phyloP scores from a whole-genome alignment of 495 filamentous ascomycete species.

The Tetracladium setigerum region DNA sequence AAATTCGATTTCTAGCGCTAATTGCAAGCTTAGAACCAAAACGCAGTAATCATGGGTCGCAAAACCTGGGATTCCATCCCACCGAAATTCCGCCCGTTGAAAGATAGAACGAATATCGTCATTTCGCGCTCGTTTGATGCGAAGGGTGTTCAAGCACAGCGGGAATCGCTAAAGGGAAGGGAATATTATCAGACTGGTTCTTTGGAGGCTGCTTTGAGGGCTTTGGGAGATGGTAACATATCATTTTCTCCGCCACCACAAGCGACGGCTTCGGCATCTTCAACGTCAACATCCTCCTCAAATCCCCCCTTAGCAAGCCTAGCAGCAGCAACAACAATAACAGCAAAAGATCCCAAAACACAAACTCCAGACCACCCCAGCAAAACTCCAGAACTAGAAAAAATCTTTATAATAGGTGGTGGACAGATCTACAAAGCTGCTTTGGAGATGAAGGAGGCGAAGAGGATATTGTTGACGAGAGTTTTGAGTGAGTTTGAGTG shows the following conservation, averaged over 20 bases:
- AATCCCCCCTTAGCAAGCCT: too few species aligned
- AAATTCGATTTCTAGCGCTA: neutral
- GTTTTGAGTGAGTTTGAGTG: slow-evolving; percentile 66
- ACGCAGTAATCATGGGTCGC: slow-evolving; percentile 93
- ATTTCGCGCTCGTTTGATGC: slow-evolving; percentile 42
- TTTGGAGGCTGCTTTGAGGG: too few species aligned
- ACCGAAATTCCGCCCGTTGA: slow-evolving; percentile 64
- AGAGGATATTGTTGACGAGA: slow-evolving; percentile 56
- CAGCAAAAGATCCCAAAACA: too few species aligned
- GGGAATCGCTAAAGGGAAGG: too few species aligned
- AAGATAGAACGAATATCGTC: slow-evolving; percentile 69
- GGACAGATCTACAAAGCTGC: slow-evolving; percentile 73
- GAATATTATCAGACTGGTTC: neutral
- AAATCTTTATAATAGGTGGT: slow-evolving; percentile 81
- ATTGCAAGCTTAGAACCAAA: slow-evolving; percentile 27
- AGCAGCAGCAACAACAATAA: too few species aligned
- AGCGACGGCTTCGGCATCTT: too few species aligned
- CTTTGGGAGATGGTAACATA: too few species aligned
- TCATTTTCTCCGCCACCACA: too few species aligned
- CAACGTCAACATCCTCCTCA: too few species aligned
- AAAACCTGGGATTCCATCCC: slow-evolving; percentile 93
- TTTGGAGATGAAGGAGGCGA: slow-evolving; percentile 39
- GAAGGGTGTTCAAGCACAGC: too few species aligned
- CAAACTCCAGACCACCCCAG: too few species aligned
- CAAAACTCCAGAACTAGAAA: too few species aligned